A percentile compares a stretch with the other conserved stretches of the same genome.
Evolutionary conservation across 176 grass and related monocot genomes (phyloP).

Genomic region (Dactylis glomerata): DNA sequence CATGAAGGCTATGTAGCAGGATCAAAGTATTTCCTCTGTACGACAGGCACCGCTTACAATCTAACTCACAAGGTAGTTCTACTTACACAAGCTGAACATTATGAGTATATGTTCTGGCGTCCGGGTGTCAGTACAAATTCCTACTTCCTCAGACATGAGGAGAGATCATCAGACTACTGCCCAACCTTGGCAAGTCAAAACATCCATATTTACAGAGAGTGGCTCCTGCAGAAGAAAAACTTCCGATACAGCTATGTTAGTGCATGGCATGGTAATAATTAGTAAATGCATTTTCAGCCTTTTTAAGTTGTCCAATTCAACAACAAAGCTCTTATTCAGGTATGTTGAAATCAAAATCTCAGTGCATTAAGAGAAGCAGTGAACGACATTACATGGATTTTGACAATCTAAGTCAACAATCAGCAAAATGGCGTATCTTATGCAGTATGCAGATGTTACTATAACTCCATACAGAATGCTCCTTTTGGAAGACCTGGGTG

Average conservation of each 20-base stretch:
- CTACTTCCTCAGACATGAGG: constrained; percentile 1
- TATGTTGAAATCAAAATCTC: background rate
- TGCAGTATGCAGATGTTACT: background rate
- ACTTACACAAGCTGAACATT: constrained; percentile 13
- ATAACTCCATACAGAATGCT: background rate
- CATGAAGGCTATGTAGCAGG: background rate
- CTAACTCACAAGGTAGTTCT: background rate
- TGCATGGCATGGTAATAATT: background rate
- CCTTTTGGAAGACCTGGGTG: background rate
- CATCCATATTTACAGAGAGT: constrained; percentile 34
- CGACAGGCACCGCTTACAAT: background rate
- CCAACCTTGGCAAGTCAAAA: constrained; percentile 34
- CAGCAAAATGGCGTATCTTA: background rate
- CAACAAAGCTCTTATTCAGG: background rate
- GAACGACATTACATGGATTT: background rate
- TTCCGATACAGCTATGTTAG: constrained; percentile 17
- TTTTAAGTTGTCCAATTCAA: background rate
- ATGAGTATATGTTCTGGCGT: background rate
- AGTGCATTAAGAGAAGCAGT: background rate
- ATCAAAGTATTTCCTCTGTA: background rate
- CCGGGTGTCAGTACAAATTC: constrained; percentile 15
- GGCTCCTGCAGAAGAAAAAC: constrained; percentile 38
- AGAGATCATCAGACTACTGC: background rate
- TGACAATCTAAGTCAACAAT: background rate
- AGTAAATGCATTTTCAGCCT: background rate